phyloP scores from a whole-genome alignment of 495 filamentous ascomycete genomes.

The Penicillium egyptiacum region DNA sequence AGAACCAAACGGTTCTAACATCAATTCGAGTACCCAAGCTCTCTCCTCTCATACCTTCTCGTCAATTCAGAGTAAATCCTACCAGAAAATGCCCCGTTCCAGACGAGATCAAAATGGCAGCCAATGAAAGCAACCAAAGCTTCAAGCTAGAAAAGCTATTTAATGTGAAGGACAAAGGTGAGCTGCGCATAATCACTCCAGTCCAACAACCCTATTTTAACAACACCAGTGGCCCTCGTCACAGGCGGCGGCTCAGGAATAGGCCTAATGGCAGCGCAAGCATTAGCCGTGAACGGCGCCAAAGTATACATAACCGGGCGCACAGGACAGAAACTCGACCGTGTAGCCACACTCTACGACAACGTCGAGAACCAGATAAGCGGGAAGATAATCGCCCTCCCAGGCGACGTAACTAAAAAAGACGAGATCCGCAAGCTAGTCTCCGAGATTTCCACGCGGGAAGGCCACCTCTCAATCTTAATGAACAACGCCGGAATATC shows the following conservation, averaged over 20 bases:
- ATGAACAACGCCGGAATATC: slow-evolving; percentile 59
- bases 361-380: slow-evolving; percentile 46
- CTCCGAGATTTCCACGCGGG: slow-evolving; percentile 43
- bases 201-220: neutral
- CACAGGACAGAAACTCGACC: slow-evolving; percentile 55
- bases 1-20: neutral
- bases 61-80: neutral
- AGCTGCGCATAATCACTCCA: neutral
- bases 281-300: slow-evolving; percentile 60
- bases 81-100: neutral
- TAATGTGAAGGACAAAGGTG: slow-evolving; percentile 54
- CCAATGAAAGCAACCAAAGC: slow-evolving; percentile 45
- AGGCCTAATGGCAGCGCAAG: slow-evolving; percentile 55
- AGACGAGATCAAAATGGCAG: slow-evolving; percentile 18
- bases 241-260: slow-evolving; percentile 57
- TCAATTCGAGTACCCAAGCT: neutral
- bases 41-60: neutral
- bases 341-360: slow-evolving; percentile 45
- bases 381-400: slow-evolving; percentile 58
- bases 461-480: slow-evolving; percentile 50
- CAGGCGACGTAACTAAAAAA: slow-evolving; percentile 52
- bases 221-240: slow-evolving; percentile 49
- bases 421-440: slow-evolving; percentile 44
- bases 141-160: slow-evolving; percentile 53
- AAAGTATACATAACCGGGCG: slow-evolving; percentile 62